Evolutionary conservation across 768 basidiomycete genomes (phyloP).

Genomic region (Rhodosporidiobolus odoratus): DNA sequence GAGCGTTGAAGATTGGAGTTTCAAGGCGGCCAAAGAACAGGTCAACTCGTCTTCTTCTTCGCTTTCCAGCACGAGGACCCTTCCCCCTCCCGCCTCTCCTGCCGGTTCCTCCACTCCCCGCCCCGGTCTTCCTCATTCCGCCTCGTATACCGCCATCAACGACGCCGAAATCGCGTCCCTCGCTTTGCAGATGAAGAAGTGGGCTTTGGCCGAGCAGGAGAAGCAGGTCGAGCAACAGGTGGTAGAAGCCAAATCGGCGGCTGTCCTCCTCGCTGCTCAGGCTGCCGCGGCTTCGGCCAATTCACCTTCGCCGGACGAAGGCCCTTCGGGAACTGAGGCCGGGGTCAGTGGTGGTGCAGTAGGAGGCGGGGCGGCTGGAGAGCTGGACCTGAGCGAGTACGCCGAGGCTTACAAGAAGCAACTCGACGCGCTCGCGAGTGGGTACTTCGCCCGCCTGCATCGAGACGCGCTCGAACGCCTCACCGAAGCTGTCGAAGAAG

Average conservation of each 20-base stretch:
- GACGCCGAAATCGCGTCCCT: constrained; percentile 21
- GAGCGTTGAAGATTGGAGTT: constrained; percentile 34
- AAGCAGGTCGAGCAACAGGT: constrained; percentile 34
- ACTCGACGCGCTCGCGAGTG: constrained; percentile 34
- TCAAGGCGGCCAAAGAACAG: constrained; percentile 15
- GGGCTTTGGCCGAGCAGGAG: constrained; percentile 31
- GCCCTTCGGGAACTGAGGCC: neutral
- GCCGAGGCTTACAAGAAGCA: constrained; percentile 34
- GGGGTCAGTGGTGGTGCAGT: neutral
- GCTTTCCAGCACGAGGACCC: neutral
- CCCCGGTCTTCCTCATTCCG: neutral
- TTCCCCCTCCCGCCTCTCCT: neutral
- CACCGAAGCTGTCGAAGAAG: constrained; percentile 12
- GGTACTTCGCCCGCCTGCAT: constrained; percentile 39
- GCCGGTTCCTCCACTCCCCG: neutral
- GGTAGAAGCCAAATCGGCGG: constrained; percentile 18
- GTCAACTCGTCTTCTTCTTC: neutral
- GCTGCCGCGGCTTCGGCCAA: constrained; percentile 16
- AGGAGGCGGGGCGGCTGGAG: neutral
- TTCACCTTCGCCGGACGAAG: neutral
- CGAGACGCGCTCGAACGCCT: constrained; percentile 34
- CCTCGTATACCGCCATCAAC: constrained; percentile 13
- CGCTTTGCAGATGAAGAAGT: constrained; percentile 34
- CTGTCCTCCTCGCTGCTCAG: constrained; percentile 31
- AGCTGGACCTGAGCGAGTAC: constrained; percentile 27